These are phyloP conservation scores for Ceratonia siliqua DNA, from an alignment of 306 rosid species.

Conservation along the genomic window DNA sequence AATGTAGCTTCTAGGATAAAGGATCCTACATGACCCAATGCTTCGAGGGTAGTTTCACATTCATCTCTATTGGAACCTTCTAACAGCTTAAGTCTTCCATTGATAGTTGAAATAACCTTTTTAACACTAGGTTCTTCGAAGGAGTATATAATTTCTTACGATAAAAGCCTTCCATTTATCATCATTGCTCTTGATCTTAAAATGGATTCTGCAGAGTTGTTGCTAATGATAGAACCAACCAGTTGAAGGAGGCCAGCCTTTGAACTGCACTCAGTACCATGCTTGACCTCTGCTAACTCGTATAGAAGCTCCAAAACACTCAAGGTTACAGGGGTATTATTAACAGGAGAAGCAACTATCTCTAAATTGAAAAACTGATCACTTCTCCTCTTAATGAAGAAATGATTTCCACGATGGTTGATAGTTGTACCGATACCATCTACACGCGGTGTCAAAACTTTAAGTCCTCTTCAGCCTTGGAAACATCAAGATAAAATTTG, in stretches of 20 bases:
- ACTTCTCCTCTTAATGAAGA: conserved; percentile 75
- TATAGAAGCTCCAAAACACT: conserved; percentile 88
- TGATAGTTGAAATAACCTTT: conserved; percentile 65
- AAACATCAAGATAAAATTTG: conserved; percentile 86
- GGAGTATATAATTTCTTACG: conserved; percentile 53
- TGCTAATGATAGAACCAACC: conserved; percentile 75
- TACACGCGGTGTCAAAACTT: conserved; percentile 73
- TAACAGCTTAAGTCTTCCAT: conserved; percentile 56
- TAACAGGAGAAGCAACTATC: conserved; percentile 73
- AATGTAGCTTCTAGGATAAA: too few relatives aligned
- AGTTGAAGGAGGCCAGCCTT: conserved; percentile 69
- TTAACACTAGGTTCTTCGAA: conserved; percentile 70
- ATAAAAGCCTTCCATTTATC: conserved; percentile 82
- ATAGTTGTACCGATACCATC: conserved; percentile 76
- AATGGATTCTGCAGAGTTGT: conserved; percentile 56
- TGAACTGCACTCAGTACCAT: conserved; percentile 72
- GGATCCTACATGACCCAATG: conserved; percentile 89
- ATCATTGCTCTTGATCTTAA: conserved; percentile 80
- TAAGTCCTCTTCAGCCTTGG: conserved; percentile 70
- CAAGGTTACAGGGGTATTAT: conserved; percentile 70
- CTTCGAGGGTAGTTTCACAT: conserved; percentile 84
- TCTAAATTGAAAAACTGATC: conserved; percentile 79
- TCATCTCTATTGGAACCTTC: conserved; percentile 68
- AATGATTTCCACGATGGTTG: conserved; percentile 87
- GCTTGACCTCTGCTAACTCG: conserved; percentile 83